Conservation (phyloP, 2,329 filamentous ascomycete genomes). For the Xylaria sp. region DNA sequence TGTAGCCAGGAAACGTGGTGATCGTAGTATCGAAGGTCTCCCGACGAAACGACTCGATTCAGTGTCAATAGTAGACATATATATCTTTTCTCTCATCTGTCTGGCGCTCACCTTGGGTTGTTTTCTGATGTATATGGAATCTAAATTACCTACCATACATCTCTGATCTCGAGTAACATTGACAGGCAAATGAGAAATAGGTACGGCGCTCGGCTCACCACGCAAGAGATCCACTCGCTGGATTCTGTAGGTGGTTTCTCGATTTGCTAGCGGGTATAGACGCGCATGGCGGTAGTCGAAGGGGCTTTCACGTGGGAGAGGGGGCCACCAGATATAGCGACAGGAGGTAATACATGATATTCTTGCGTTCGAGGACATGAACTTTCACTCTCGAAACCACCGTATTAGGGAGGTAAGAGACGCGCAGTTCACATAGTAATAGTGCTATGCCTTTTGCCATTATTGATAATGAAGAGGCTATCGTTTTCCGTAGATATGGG, state of each 20-base stretch:
- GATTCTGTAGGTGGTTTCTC: constrained; percentile 1
- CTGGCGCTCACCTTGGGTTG: neutral
- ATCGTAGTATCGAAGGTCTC: neutral
- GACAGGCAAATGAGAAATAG: neutral
- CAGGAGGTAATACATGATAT: neutral
- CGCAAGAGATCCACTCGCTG: neutral
- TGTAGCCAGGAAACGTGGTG: neutral
- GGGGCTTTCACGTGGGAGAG: neutral
- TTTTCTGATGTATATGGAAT: neutral
- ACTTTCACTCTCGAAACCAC: neutral
- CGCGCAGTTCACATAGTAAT: neutral
- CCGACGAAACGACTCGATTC: neutral
- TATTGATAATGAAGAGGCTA: neutral
- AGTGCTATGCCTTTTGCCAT: neutral
- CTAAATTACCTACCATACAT: neutral
- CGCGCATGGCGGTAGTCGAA: constrained; percentile 6
- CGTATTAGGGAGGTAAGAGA: neutral
- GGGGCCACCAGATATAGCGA: neutral
- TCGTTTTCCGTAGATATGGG: neutral
- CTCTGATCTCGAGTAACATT: neutral
- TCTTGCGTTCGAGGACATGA: neutral
- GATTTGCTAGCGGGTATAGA: neutral
- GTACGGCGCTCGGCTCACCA: neutral
- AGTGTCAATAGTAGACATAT: neutral
- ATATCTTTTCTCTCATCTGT: neutral